A percentile compares a stretch with the other conserved stretches of the same genome.
Evolutionary conservation across 2,329 filamentous ascomycete genomes (phyloP).

Genomic region (Monilinia vaccinii-corymbosi): DNA sequence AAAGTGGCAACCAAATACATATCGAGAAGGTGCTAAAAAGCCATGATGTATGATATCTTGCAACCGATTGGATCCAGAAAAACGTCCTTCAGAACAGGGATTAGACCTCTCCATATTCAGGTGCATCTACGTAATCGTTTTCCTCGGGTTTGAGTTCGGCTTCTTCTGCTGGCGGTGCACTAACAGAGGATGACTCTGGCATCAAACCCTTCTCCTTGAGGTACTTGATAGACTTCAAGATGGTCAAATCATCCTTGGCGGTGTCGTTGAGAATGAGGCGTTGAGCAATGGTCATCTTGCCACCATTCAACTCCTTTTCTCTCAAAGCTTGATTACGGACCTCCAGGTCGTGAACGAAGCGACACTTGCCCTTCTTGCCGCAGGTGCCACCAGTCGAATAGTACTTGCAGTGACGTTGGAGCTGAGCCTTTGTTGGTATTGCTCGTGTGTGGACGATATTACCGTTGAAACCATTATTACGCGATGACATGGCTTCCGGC

Average conservation of each 20-base stretch:
- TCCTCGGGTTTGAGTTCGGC: slow-evolving; percentile 20
- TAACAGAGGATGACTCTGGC: slow-evolving; percentile 25
- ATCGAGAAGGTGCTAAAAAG: not conserved
- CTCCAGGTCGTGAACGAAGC: slow-evolving; percentile 58
- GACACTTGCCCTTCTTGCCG: slow-evolving; percentile 67
- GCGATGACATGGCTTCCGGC: slow-evolving; percentile 49
- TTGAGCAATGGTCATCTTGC: slow-evolving; percentile 56
- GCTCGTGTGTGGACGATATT: slow-evolving; percentile 26
- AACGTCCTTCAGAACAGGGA: not conserved
- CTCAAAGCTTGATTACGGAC: slow-evolving; percentile 54
- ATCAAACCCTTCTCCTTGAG: slow-evolving; percentile 41
- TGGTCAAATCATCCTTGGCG: slow-evolving; percentile 56
- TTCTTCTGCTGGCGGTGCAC: slow-evolving; percentile 19
- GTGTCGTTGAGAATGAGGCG: slow-evolving; percentile 58
- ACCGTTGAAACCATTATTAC: slow-evolving; percentile 24
- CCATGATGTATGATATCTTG: not conserved
- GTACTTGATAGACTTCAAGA: slow-evolving; percentile 57
- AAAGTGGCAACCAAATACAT: slow-evolving; percentile 5
- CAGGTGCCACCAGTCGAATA: slow-evolving; percentile 60
- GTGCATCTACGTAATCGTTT: slow-evolving; percentile 22
- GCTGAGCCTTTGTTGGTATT: slow-evolving; percentile 47
- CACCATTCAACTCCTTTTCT: slow-evolving; percentile 56
- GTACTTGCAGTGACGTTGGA: slow-evolving; percentile 61
- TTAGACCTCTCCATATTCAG: slow-evolving; percentile 15
- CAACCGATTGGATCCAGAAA: not conserved